Evolutionary conservation across 306 rosid genomes (phyloP).

Genomic region (Ormosia semicastrata): DNA sequence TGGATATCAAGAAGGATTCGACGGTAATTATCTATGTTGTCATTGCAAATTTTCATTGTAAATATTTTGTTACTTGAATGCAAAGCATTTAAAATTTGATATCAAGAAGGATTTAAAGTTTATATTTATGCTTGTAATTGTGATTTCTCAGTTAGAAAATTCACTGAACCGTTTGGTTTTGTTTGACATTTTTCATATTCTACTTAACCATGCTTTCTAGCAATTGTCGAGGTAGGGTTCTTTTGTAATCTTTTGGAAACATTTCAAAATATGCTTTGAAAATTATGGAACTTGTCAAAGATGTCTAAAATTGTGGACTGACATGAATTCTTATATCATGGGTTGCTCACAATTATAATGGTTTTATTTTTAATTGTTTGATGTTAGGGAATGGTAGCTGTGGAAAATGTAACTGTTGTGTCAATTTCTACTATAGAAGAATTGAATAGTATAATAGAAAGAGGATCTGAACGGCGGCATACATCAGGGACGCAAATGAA

Average conservation of each 20-base stretch:
- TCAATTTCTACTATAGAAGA: conserved; percentile 79
- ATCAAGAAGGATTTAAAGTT: conserved; percentile 8
- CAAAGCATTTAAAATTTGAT: not conserved
- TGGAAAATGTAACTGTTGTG: conserved; percentile 71
- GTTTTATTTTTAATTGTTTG: conserved; percentile 19
- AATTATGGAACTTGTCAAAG: not conserved
- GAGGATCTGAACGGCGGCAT: conserved; percentile 83
- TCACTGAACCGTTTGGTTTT: not conserved
- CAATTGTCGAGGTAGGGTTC: not conserved
- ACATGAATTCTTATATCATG: not conserved
- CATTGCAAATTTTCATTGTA: not conserved
- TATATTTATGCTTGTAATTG: not conserved
- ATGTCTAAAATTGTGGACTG: not conserved
- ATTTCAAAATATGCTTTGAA: not conserved
- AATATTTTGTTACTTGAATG: not conserved
- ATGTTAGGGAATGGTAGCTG: conserved; percentile 87
- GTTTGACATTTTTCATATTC: not conserved
- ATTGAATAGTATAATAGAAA: conserved; percentile 59
- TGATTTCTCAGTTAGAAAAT: conserved; percentile 7
- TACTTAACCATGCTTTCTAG: conserved; percentile 6
- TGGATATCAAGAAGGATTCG: conserved; percentile 82
- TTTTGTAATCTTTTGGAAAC: not conserved
- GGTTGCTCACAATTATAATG: not conserved
- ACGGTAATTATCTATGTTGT: conserved; percentile 42
- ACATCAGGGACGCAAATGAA: conserved; percentile 88